These are phyloP conservation scores for Psilocybe mexicana DNA, from an alignment of 1,284 basidiomycete genomes.

Conservation along the genomic window DNA sequence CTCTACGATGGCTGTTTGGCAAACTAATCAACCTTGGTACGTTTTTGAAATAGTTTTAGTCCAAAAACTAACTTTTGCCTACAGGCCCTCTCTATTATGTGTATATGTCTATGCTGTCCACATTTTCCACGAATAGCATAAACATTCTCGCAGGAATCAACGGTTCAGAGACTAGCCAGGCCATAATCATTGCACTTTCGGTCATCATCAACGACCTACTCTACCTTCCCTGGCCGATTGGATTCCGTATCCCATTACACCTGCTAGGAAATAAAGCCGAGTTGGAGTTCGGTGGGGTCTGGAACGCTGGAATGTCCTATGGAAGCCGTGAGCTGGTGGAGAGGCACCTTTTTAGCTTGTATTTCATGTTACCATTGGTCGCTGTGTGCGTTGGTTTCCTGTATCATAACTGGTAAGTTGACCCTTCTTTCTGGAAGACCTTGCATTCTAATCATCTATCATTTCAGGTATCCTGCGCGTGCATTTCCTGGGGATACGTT, in stretches of 20 bases:
- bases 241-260: constrained; percentile 68
- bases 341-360: constrained; percentile 91
- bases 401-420: constrained; percentile 85
- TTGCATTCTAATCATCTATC: not conserved
- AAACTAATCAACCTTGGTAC: constrained; percentile 86
- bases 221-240: constrained; percentile 84
- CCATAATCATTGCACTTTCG: constrained; percentile 88
- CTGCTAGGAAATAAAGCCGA: constrained; percentile 66
- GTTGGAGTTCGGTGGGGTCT: constrained; percentile 72
- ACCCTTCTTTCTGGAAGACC: not conserved
- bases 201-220: constrained; percentile 92
- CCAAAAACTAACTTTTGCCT: not conserved
- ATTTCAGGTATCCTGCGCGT: constrained; percentile 90
- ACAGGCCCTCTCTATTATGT: constrained; percentile 92
- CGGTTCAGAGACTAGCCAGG: constrained; percentile 93
- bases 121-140: constrained; percentile 97
- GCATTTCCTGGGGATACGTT: constrained; percentile 97
- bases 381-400: constrained; percentile 89
- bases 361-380: constrained; percentile 94
- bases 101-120: constrained; percentile 95
- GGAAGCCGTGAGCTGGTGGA: constrained; percentile 88
- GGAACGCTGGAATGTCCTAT: constrained; percentile 81
- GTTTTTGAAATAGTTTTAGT: constrained; percentile 21
- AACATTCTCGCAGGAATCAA: constrained; percentile 99
- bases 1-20: constrained; percentile 70